These are phyloP conservation scores for Rickenella mellea DNA, from an alignment of 768 basidiomycete species.

Conservation along the genomic window DNA sequence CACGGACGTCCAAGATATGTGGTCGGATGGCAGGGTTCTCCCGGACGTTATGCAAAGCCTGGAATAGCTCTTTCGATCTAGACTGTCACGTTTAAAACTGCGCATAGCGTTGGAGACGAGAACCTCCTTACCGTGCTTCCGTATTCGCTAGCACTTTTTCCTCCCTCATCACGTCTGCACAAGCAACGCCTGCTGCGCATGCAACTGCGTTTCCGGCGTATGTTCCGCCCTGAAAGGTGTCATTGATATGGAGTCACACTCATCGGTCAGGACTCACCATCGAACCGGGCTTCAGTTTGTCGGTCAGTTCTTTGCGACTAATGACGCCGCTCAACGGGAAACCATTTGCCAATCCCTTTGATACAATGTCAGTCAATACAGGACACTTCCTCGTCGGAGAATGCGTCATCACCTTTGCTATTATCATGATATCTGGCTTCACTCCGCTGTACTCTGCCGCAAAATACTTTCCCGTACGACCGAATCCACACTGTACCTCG, in stretches of 20 bases:
- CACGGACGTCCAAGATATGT: slow-evolving; percentile 79
- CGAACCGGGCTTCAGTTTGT: slow-evolving; percentile 67
- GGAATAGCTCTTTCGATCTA: slow-evolving; percentile 68
- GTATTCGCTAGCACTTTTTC: slow-evolving; percentile 84
- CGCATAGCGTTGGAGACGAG: not conserved
- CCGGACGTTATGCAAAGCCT: slow-evolving; percentile 46
- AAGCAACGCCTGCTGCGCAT: slow-evolving; percentile 85
- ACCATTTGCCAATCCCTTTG: slow-evolving; percentile 76
- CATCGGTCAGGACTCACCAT: slow-evolving; percentile 39
- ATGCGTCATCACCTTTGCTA: slow-evolving; percentile 63
- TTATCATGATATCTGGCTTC: slow-evolving; percentile 77
- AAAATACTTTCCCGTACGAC: slow-evolving; percentile 76
- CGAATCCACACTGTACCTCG: slow-evolving; percentile 88
- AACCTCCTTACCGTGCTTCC: slow-evolving; percentile 40
- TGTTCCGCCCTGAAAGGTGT: slow-evolving; percentile 57
- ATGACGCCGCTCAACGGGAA: slow-evolving; percentile 89
- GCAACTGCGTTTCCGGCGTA: slow-evolving; percentile 89
- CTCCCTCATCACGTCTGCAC: slow-evolving; percentile 64
- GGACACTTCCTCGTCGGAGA: not conserved
- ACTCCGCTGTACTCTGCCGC: slow-evolving; percentile 79
- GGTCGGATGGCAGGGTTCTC: slow-evolving; percentile 39
- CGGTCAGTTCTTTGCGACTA: slow-evolving; percentile 71
- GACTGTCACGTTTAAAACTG: slow-evolving; percentile 3
- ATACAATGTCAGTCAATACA: not conserved
- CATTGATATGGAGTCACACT: not conserved